phyloP scores from a whole-genome alignment of 2,329 filamentous ascomycete genomes.

The Fusarium sp. region DNA sequence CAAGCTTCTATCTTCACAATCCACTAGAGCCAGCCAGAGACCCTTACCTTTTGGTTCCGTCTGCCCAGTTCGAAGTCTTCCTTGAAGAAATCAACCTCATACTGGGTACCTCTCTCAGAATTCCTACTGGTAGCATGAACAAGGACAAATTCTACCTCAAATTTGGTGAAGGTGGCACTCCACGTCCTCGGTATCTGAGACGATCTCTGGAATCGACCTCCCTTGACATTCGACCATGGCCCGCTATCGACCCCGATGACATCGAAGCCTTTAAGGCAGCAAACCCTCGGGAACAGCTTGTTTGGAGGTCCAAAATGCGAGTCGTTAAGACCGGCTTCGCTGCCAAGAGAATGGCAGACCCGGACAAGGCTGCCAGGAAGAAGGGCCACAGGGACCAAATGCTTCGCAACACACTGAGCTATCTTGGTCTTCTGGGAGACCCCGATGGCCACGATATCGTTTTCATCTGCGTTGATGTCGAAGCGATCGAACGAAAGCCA shows the following conservation, averaged over 20 bases:
- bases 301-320: slow-evolving; percentile 40
- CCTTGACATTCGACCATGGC: slow-evolving; percentile 47
- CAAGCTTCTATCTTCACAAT: slow-evolving; percentile 74
- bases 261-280: slow-evolving; percentile 48
- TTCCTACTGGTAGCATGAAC: slow-evolving; percentile 63
- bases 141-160: slow-evolving; percentile 67
- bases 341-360: slow-evolving; percentile 51
- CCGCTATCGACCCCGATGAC: slow-evolving; percentile 53
- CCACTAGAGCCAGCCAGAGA: slow-evolving; percentile 58
- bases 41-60: slow-evolving; percentile 75
- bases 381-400: slow-evolving; percentile 64
- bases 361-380: slow-evolving; percentile 58
- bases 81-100: slow-evolving; percentile 72
- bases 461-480: slow-evolving; percentile 84
- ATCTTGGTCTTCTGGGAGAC: slow-evolving; percentile 68
- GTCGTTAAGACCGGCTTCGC: slow-evolving; percentile 36
- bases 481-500: slow-evolving; percentile 78
- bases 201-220: slow-evolving; percentile 59
- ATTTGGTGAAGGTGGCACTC: slow-evolving; percentile 70
- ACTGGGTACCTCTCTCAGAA: slow-evolving; percentile 63
- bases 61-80: slow-evolving; percentile 72
- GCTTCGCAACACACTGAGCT: slow-evolving; percentile 73
- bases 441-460: slow-evolving; percentile 53
- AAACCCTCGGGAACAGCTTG: slow-evolving; percentile 5
- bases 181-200: slow-evolving; percentile 75